Conservation (phyloP, 2,329 filamentous ascomycete species). For the Talaromyces funiculosus region DNA sequence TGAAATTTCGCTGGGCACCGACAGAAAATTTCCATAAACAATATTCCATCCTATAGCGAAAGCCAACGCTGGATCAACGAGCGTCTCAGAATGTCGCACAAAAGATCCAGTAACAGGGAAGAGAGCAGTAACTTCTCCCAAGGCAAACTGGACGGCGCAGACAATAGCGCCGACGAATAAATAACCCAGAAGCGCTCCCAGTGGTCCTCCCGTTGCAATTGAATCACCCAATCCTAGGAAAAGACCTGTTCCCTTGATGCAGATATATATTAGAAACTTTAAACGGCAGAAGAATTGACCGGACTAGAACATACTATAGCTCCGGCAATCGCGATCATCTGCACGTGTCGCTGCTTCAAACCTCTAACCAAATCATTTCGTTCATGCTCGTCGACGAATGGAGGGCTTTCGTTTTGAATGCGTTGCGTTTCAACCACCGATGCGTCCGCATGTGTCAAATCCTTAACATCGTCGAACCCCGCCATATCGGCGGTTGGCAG, state of each 20-base stretch:
- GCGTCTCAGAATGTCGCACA: slow-evolving; percentile 51
- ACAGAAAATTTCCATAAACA: slow-evolving; percentile 42
- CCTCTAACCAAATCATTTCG: slow-evolving; percentile 43
- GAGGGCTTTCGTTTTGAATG: neutral
- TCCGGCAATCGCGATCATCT: slow-evolving; percentile 43
- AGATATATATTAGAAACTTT: neutral
- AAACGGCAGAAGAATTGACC: neutral
- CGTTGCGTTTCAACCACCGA: neutral
- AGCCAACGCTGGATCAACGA: slow-evolving; percentile 53
- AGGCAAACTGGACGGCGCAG: slow-evolving; percentile 46
- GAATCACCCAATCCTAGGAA: slow-evolving; percentile 52
- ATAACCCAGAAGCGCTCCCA: slow-evolving; percentile 50
- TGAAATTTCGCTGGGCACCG: slow-evolving; percentile 43
- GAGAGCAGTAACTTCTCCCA: slow-evolving; percentile 55
- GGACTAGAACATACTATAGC: slow-evolving; percentile 31
- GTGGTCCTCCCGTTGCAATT: slow-evolving; percentile 47
- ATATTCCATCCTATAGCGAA: slow-evolving; percentile 41
- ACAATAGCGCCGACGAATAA: slow-evolving; percentile 47
- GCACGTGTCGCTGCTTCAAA: slow-evolving; percentile 41
- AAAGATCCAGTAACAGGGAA: slow-evolving; percentile 49
- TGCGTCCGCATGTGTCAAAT: neutral
- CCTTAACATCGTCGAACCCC: neutral
- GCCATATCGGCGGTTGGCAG: neutral
- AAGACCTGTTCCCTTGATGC: slow-evolving; percentile 42
- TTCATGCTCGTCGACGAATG: slow-evolving; percentile 38